Percentiles rank a stretch among this genome's conserved stretches.
phyloP scores from a whole-genome alignment of 1,284 basidiomycete species.

The Marasmius sp. region DNA sequence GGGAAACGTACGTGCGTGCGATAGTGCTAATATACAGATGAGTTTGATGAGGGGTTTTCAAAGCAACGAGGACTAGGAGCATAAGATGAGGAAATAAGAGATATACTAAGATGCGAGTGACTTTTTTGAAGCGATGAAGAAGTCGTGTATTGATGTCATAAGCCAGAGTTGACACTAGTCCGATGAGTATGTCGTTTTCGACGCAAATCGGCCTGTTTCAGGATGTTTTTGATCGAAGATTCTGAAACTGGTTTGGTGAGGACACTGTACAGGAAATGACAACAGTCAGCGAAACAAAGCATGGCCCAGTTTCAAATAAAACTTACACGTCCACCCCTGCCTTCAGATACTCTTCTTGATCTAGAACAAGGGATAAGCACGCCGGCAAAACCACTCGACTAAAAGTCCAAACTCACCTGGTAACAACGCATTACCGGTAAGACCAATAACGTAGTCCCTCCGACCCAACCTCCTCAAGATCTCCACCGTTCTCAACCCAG shows the following conservation, averaged over 20 bases:
- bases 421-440: slow-evolving; percentile 64
- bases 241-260: slow-evolving; percentile 55
- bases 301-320: neutral
- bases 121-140: neutral
- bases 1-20: neutral
- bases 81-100: neutral
- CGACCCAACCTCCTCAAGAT: slow-evolving; percentile 57
- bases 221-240: slow-evolving; percentile 37
- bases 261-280: slow-evolving; percentile 27
- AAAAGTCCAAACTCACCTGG: slow-evolving; percentile 29
- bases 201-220: slow-evolving; percentile 38
- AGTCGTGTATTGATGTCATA: neutral
- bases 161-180: neutral
- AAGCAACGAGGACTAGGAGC: neutral
- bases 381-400: neutral
- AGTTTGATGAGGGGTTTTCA: neutral
- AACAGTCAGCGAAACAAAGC: neutral
- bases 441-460: slow-evolving; percentile 62
- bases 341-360: slow-evolving; percentile 51
- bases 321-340: slow-evolving; percentile 65
- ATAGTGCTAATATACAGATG: neutral
- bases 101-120: neutral
- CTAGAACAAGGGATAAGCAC: neutral
- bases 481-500: slow-evolving; percentile 59
- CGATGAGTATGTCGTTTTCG: slow-evolving; percentile 9